phyloP scores from a whole-genome alignment of 495 filamentous ascomycete species.

The Apodospora peruviana region DNA sequence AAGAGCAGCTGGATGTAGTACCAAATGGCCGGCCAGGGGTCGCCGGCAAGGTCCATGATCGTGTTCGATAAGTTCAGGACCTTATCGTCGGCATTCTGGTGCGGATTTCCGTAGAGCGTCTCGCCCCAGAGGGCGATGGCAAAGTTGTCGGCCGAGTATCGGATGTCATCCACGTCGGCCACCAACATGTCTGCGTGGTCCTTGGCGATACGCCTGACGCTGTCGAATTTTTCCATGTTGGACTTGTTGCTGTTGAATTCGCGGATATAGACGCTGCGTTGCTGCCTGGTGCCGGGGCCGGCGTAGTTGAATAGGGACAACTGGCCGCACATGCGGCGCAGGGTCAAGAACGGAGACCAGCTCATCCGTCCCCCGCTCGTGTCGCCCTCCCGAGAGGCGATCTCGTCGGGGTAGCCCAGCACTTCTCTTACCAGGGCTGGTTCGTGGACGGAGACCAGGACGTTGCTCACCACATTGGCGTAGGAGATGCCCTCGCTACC shows the following conservation, averaged over 20 bases:
- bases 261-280: background rate
- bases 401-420: background rate
- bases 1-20: background rate
- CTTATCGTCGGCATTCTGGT: background rate
- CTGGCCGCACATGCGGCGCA: background rate
- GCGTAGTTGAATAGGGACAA: background rate
- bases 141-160: background rate
- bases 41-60: background rate
- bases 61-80: background rate
- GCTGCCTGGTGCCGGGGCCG: background rate
- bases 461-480: background rate
- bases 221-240: background rate
- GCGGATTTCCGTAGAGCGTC: background rate
- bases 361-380: background rate
- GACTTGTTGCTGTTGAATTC: background rate
- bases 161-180: background rate
- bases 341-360: background rate
- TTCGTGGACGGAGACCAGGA: background rate
- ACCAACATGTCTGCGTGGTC: background rate
- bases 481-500: background rate
- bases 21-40: background rate
- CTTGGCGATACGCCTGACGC: background rate
- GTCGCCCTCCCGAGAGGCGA: background rate
- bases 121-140: background rate
- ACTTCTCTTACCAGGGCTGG: background rate